Conservation (phyloP, 768 basidiomycete species). For the Russula earlei region DNA sequence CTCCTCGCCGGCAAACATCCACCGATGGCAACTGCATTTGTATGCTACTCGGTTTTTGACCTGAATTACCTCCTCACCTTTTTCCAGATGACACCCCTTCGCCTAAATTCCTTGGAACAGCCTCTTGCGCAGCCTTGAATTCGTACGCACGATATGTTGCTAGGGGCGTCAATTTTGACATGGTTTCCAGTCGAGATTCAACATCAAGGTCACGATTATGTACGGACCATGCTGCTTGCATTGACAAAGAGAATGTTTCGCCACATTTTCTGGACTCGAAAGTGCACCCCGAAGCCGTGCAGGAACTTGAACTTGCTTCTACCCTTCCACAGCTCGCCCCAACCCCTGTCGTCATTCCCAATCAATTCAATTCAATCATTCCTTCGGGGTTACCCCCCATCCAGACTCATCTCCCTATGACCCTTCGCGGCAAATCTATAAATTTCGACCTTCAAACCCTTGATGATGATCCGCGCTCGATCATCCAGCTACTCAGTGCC, state of each 20-base stretch:
- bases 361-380: background rate
- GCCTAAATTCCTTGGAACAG: background rate
- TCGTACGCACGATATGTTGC: background rate
- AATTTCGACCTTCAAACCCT: slow-evolving; percentile 35
- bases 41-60: background rate
- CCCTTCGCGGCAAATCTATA: slow-evolving; percentile 9
- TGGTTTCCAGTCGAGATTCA: background rate
- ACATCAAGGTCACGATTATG: background rate
- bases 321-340: background rate
- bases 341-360: background rate
- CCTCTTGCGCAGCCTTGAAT: background rate
- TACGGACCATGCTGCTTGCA: background rate
- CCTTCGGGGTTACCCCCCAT: slow-evolving; percentile 7
- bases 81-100: background rate
- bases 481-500: slow-evolving; percentile 38
- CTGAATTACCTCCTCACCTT: background rate
- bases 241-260: background rate
- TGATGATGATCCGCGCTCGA: slow-evolving; percentile 34
- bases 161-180: background rate
- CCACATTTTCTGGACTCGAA: background rate
- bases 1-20: background rate
- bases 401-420: slow-evolving; percentile 14
- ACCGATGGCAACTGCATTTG: background rate
- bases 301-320: background rate
- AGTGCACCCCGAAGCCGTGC: background rate